These are phyloP conservation scores for Trypanosoma congolense DNA, from an alignment of 208 protist species.

Conservation along the genomic window DNA sequence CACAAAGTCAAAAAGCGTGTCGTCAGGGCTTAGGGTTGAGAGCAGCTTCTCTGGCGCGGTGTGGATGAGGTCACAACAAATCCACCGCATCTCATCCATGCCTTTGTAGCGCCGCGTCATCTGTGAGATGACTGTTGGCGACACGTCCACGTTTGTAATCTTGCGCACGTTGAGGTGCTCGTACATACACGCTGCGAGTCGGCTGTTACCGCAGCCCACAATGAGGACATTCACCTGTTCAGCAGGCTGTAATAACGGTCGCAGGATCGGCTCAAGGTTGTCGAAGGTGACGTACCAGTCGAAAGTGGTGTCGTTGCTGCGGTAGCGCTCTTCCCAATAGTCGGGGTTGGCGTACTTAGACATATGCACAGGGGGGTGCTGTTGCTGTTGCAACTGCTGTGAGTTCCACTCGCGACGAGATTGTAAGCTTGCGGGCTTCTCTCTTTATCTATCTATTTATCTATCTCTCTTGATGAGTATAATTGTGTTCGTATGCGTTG, in stretches of 20 bases:
- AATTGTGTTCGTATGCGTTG: no score
- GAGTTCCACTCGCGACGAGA: no score
- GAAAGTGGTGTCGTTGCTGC: slow-evolving; percentile 87
- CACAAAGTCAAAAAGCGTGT: slow-evolving; percentile 87
- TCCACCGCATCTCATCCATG: slow-evolving; percentile 85
- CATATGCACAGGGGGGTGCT: no score
- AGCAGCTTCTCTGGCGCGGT: slow-evolving; percentile 77
- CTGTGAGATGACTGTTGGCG: slow-evolving; percentile 78
- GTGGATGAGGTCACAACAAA: slow-evolving; percentile 72
- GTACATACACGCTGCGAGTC: slow-evolving; percentile 76
- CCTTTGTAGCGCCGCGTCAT: slow-evolving; percentile 85
- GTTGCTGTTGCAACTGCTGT: no score
- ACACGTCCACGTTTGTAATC: slow-evolving; percentile 89
- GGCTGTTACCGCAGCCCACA: slow-evolving; percentile 88
- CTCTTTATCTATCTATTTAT: no score
- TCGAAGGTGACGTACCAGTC: slow-evolving; percentile 91
- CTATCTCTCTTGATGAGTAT: no score
- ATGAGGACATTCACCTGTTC: slow-evolving; percentile 79
- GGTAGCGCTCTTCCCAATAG: slow-evolving; percentile 92
- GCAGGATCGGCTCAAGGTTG: slow-evolving; percentile 71
- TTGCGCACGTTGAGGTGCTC: slow-evolving; percentile 82
- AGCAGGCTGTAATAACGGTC: slow-evolving; percentile 67
- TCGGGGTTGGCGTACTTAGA: slow-evolving; percentile 89
- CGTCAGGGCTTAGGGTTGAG: slow-evolving; percentile 68
- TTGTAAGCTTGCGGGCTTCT: no score